These are phyloP conservation scores for Phyllosticta capitalensis DNA, from an alignment of 2,329 filamentous ascomycete genomes.

Conservation along the genomic window DNA sequence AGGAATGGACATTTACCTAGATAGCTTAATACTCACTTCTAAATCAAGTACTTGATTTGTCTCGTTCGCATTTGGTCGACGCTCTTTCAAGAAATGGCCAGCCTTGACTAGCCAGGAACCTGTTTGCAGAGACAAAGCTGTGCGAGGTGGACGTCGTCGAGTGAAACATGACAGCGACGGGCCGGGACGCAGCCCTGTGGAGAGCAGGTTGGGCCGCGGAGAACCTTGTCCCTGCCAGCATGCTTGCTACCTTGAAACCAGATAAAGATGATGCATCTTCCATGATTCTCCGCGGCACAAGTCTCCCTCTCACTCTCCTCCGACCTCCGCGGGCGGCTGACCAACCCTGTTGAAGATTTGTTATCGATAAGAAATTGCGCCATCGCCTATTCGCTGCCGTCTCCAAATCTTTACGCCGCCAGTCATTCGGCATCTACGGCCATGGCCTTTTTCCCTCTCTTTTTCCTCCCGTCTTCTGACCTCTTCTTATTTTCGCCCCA, in stretches of 20 bases:
- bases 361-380: conserved; percentile 11
- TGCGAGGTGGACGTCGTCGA: neutral
- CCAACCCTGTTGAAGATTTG: no score
- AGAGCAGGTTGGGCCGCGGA: neutral
- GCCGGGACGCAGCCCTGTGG: neutral
- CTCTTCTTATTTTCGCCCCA: neutral
- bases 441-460: neutral
- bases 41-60: neutral
- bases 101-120: neutral
- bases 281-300: neutral
- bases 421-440: neutral
- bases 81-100: neutral
- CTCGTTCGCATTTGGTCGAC: no score
- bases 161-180: neutral
- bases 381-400: conserved; percentile 8
- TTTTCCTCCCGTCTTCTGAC: neutral
- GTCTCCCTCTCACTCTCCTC: neutral
- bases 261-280: neutral
- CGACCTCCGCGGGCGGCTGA: neutral
- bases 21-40: neutral
- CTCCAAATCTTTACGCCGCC: conserved; percentile 2
- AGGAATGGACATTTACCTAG: neutral
- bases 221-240: neutral
- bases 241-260: neutral
- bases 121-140: neutral